Base-by-base conservation (phyloP, 441 rosid genomes). In the Brassica balearica region DNA sequence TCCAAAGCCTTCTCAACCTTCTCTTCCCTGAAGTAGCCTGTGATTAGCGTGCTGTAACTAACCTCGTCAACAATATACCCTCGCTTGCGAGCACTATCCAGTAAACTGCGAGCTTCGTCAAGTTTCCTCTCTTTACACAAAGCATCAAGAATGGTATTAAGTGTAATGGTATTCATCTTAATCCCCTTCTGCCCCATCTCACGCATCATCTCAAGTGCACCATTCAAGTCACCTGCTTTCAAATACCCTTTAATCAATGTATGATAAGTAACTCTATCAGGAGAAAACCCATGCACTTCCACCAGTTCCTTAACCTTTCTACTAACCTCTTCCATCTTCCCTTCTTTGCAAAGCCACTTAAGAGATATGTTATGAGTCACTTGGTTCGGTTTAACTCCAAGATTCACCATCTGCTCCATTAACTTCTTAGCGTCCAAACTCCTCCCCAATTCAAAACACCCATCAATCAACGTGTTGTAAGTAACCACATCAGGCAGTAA, bases 51-150 rank as follows among this genome's bases (percentile, higher is more conserved):
- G 19, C 95, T 93, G 75, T 91, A 91, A 72, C 92, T 93, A 56
- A 90, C 90, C 87, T 88, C 97, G 77, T 95, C 93, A 64, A 90
- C 84, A 67, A 86, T 85, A 84, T 89, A 95, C 20, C 98, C 99
- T 19, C 91, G 83, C 81, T 76, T 88, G 38, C 69, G 65, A 25
- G 98, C 91, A 81, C 78, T 87, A 25, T 66, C 65, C 41, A 95
- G 90, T 79, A 90, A 83, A 23, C 79, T 65, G 25, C 77, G 81
- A 38, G 98, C 98, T 68, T 89, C 88, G 11, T 85, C 89, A 73
- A 87, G 81, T 78, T 87, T 89, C 78, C 73, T 79, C 75, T 95
- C 92, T 74, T 51, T 74, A 72, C 97, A 93, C 23, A 95, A 84
- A 32, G 87, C 80, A 75, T 78, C 86, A 27, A 92, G 97, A 80